A percentile compares a stretch with the other conserved stretches of the same genome.
Evolutionary conservation across 1,139 yeast species (phyloP).

Genomic region (Yamadazyma atmosphaerica): DNA sequence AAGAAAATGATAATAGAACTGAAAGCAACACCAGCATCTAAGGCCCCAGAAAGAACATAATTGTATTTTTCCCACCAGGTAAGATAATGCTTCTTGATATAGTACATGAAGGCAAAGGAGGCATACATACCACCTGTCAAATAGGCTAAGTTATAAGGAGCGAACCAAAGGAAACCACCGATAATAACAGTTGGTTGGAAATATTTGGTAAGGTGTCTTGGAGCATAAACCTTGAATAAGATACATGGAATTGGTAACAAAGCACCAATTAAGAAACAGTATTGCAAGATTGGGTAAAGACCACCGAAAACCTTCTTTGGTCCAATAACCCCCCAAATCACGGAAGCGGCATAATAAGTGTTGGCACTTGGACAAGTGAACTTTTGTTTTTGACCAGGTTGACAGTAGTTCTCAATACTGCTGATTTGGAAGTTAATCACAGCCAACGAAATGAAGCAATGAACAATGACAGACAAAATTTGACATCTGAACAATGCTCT

Average conservation of each 20-base stretch:
- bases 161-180: slow-evolving; percentile 41
- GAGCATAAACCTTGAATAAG: slow-evolving; percentile 35
- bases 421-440: slow-evolving; percentile 52
- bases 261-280: slow-evolving; percentile 55
- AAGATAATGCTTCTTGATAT: slow-evolving; percentile 46
- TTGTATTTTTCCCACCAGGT: slow-evolving; percentile 68
- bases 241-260: slow-evolving; percentile 42
- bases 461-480: slow-evolving; percentile 40
- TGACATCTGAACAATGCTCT: slow-evolving; percentile 61
- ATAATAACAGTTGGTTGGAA: slow-evolving; percentile 43
- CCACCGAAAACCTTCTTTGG: slow-evolving; percentile 54
- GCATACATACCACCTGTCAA: slow-evolving; percentile 49
- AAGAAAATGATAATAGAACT: slow-evolving; percentile 57
- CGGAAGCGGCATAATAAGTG: slow-evolving; percentile 51
- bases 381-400: slow-evolving; percentile 32
- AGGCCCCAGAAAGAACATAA: slow-evolving; percentile 58
- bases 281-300: slow-evolving; percentile 46
- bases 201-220: slow-evolving; percentile 24
- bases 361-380: slow-evolving; percentile 51
- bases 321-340: slow-evolving; percentile 62
- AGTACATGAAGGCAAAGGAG: slow-evolving; percentile 51
- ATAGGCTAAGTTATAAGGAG: slow-evolving; percentile 61
- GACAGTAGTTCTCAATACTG: slow-evolving; percentile 39
- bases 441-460: slow-evolving; percentile 48
- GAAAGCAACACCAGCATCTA: slow-evolving; percentile 63